Evolutionary conservation across 106 monocot genomes (phyloP).

Genomic region (Acorus calamus): DNA sequence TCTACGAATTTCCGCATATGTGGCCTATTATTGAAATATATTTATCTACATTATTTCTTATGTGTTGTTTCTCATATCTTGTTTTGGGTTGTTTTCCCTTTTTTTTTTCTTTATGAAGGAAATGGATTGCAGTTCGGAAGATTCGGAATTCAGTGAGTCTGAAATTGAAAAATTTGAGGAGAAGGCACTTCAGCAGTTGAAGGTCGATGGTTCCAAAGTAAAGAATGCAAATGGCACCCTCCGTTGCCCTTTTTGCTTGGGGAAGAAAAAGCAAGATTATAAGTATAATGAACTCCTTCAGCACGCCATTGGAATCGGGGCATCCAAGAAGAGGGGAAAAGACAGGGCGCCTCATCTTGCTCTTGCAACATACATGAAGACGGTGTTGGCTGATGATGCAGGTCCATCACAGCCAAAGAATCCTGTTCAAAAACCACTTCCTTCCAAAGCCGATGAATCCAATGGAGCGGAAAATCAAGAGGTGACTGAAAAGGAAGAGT

Average conservation of each 20-base stretch:
- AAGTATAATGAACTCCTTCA: slow-evolving; percentile 55
- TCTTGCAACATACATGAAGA: slow-evolving; percentile 36
- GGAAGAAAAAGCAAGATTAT: slow-evolving; percentile 61
- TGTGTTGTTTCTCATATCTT: no score
- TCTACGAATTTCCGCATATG: no score
- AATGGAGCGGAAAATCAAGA: no score
- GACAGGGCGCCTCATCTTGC: slow-evolving; percentile 53
- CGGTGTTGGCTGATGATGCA: slow-evolving; percentile 15
- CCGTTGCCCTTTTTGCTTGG: slow-evolving; percentile 63
- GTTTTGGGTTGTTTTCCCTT: no score
- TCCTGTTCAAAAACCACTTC: slow-evolving; percentile 2
- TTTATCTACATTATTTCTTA: no score
- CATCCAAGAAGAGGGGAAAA: slow-evolving; percentile 45
- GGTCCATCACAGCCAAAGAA: slow-evolving; percentile 8
- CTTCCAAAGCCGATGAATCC: not conserved
- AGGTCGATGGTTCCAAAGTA: slow-evolving; percentile 17
- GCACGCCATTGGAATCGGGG: slow-evolving; percentile 50
- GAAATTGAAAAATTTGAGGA: slow-evolving; percentile 37
- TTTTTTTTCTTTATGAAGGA: no score
- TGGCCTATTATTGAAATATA: no score
- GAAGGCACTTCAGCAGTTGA: slow-evolving; percentile 26
- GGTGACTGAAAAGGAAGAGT: slow-evolving; percentile 15
- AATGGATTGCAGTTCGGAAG: slow-evolving; percentile 22
- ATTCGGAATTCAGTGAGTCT: slow-evolving; percentile 69
- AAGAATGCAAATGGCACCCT: slow-evolving; percentile 25